Base-by-base conservation (phyloP, 164 flowering plant species). In the Hamamelis virginiana region DNA sequence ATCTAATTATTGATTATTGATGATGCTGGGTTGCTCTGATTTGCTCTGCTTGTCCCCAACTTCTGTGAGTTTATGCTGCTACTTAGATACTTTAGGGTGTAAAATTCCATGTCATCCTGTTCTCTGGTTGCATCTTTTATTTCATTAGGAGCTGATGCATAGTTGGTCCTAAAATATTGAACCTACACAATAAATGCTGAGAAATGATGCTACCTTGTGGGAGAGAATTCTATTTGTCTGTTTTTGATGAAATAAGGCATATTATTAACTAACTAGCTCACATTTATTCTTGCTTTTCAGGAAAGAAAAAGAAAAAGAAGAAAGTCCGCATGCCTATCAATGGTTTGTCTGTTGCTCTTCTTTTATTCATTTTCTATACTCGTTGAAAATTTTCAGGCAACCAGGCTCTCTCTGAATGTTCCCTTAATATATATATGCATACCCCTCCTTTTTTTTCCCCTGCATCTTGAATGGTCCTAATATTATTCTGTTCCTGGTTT, bases 241-340 rank as follows among this genome's bases (percentile, higher is more conserved):
- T 19, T 33, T 22, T 19, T 8, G 19, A 28, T 65, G 60, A 23
- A 43, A 11, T 53, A 15, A 21, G 38, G 48, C 41, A 16, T 53
- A 16, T 9, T 53, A 11, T 41, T 43, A 19, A 45, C n/a, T 64
- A 58, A 63, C 57, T 60, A 4, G 14, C 47, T 52, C 56, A 53
- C 18, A 4, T 25, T 63, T 25, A 53, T 15, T 58, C 28, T 65
- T 64, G 46, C 47, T 33, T 67, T 72, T 59, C 89, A 96, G 99
- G 80, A 41, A 90, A 90, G 88, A 96, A 90, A 75, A 90, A 87
- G 87, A 91, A 93, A 67, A 96, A 91, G 88, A 93, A 91, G 84
- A 93, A 90, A 78, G 59, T 66, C 22, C 85, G 90, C 9, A 0
- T 78, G 70, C 89, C 96, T 69, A 53, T 79, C 47, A 87, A 81